phyloP scores from a whole-genome alignment of 306 rosid genomes.

The Citrullus amarus region DNA sequence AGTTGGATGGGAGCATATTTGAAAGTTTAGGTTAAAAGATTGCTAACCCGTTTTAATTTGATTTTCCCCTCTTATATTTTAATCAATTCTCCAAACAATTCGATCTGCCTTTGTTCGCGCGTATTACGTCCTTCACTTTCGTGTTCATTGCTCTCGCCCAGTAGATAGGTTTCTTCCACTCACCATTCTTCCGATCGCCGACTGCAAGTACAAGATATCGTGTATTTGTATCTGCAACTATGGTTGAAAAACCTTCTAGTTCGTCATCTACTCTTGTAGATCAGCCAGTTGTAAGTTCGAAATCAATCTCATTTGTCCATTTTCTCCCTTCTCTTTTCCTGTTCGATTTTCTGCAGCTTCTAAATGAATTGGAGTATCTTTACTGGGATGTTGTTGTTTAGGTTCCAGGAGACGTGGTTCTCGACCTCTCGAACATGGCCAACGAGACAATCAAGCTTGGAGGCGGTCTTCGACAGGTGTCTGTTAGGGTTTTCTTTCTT shows the following conservation, averaged over 20 bases:
- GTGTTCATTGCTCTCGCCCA: neutral
- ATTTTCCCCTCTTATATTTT: too few relatives aligned
- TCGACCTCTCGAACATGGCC: constrained; percentile 66
- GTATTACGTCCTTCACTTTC: neutral
- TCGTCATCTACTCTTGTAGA: constrained; percentile 29
- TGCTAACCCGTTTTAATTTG: too few relatives aligned
- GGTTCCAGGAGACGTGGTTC: constrained; percentile 85
- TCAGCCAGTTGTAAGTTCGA: constrained; percentile 37
- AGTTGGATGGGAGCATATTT: too few relatives aligned
- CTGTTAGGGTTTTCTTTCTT: constrained; percentile 7
- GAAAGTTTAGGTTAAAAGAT: too few relatives aligned
- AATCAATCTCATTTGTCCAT: neutral
- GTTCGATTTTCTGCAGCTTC: neutral
- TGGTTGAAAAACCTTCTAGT: constrained; percentile 33
- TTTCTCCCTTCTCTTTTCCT: neutral
- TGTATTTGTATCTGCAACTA: neutral
- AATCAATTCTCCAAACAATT: neutral
- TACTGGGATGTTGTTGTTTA: constrained; percentile 14
- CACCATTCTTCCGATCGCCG: neutral
- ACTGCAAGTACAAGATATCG: too few relatives aligned
- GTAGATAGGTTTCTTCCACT: neutral
- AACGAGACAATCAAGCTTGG: constrained; percentile 89
- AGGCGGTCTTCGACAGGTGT: constrained; percentile 75
- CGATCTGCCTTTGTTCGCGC: neutral
- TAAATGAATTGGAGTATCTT: neutral